Evolutionary conservation across 2,329 filamentous ascomycete species (phyloP), one percentile per base, ranked within the genome.

Genomic region (Hawksworthiomyces lignivorus): DNA sequence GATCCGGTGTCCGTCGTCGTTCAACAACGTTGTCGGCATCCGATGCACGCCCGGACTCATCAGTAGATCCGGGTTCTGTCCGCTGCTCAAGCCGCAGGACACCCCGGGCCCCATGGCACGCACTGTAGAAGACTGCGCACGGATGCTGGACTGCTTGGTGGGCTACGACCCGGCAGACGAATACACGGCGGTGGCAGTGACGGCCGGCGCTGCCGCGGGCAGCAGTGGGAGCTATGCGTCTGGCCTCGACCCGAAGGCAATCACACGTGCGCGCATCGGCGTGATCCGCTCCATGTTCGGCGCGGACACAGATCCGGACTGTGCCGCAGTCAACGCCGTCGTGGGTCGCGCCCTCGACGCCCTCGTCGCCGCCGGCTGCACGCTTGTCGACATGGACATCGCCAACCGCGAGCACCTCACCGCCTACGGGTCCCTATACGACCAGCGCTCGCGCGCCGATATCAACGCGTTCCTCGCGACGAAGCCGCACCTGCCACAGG

Each of bases 391-490:
- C 36, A 19, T 35, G 4, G 32, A 22, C 20, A n/a, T 22, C 32
- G 19, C 32, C 19, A 19, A 35, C 9, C 22, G 20, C 11, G n/a
- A n/a, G n/a, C n/a, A n/a, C n/a, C n/a, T n/a, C n/a, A n/a, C n/a
- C n/a, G n/a, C n/a, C n/a, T n/a, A n/a, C n/a, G n/a, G n/a, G n/a
- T n/a, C n/a, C n/a, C n/a, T n/a, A n/a, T 59, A 58, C 28, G 28
- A 52, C 2, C 47, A 46, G 10, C 46, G 52, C 10, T 58, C 53
- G 10, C 48, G 55, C 14, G 44, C 45, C 26, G 56, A 61, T 36
- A 58, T 61, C 44, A 56, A 60, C 24, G 51, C 42, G 36, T 57
- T 54, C 45, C 47, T 56, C 30, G 51, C 50, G 19, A 67, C 66
- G 50, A 61, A 67, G 41, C 62, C 66, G 17, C 34, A 38, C 29